These are phyloP conservation scores for Pholiota conissans DNA, from an alignment of 768 basidiomycete genomes.

Conservation along the genomic window DNA sequence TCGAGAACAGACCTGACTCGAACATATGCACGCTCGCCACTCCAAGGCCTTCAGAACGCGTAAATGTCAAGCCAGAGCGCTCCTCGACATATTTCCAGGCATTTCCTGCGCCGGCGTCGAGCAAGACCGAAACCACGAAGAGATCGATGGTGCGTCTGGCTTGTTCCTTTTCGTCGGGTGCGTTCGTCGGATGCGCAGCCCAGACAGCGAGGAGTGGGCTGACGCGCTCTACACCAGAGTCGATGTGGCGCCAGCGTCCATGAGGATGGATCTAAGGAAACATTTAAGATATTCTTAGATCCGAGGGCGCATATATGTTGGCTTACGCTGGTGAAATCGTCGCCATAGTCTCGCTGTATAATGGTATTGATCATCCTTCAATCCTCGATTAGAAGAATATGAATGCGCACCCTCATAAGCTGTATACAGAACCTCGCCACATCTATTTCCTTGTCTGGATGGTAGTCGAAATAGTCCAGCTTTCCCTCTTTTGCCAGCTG, in stretches of 20 bases:
- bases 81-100: slow-evolving; percentile 76
- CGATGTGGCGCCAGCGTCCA: slow-evolving; percentile 89
- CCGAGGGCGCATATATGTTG: background rate
- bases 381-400: background rate
- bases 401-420: slow-evolving; percentile 48
- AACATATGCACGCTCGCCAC: slow-evolving; percentile 95
- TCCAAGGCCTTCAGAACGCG: slow-evolving; percentile 80
- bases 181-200: slow-evolving; percentile 37
- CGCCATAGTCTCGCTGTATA: slow-evolving; percentile 71
- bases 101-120: slow-evolving; percentile 93
- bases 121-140: slow-evolving; percentile 86
- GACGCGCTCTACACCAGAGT: slow-evolving; percentile 66
- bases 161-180: slow-evolving; percentile 55
- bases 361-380: background rate
- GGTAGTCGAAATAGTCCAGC: slow-evolving; percentile 84
- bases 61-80: slow-evolving; percentile 49
- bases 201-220: slow-evolving; percentile 59
- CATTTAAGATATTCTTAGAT: background rate
- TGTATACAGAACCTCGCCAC: slow-evolving; percentile 36
- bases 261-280: slow-evolving; percentile 74
- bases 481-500: slow-evolving; percentile 72
- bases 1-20: slow-evolving; percentile 76
- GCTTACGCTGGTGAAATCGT: slow-evolving; percentile 62
- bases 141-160: slow-evolving; percentile 83
- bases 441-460: slow-evolving; percentile 69